A percentile compares a stretch with the other conserved stretches of the same genome.
phyloP scores from a whole-genome alignment of 2,329 filamentous ascomycete species.

The Aureobasidium melanogenum region DNA sequence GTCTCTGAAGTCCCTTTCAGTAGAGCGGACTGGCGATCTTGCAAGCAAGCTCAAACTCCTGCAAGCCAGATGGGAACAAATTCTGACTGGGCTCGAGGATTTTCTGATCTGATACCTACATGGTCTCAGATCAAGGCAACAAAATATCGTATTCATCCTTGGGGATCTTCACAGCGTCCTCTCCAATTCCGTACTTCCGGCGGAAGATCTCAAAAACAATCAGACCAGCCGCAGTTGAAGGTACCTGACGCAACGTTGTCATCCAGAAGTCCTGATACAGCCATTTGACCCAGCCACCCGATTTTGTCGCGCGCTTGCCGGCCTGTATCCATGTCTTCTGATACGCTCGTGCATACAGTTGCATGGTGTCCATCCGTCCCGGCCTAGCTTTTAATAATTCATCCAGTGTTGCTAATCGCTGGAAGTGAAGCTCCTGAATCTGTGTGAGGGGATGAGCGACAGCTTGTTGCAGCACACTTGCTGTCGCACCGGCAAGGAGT shows the following conservation, averaged over 20 bases:
- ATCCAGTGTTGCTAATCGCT: constrained; percentile 63
- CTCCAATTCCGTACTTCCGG: constrained; percentile 58
- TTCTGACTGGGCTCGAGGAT: constrained; percentile 20
- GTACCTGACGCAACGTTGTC: constrained; percentile 64
- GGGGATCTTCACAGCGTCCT: constrained; percentile 54
- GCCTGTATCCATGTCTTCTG: constrained; percentile 58
- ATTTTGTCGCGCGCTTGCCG: constrained; percentile 47
- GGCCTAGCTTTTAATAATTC: constrained; percentile 31
- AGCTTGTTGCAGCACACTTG: constrained; percentile 59
- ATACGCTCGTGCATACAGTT: constrained; percentile 63
- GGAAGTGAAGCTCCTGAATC: constrained; percentile 65
- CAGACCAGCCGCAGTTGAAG: constrained; percentile 65
- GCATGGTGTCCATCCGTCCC: constrained; percentile 39
- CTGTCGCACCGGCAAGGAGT: constrained; percentile 57
- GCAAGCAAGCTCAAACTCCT: constrained; percentile 14
- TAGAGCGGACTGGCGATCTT: background rate
- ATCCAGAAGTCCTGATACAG: constrained; percentile 65
- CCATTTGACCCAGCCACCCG: constrained; percentile 51
- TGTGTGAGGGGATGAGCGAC: constrained; percentile 63
- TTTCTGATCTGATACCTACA: background rate
- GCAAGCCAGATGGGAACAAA: constrained; percentile 30
- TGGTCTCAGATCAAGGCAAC: constrained; percentile 35
- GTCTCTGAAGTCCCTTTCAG: constrained; percentile 11
- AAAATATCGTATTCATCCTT: constrained; percentile 66
- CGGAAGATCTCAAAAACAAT: constrained; percentile 72